phyloP scores from a whole-genome alignment of 2,329 filamentous ascomycete genomes.

The Colletotrichum limetticola region DNA sequence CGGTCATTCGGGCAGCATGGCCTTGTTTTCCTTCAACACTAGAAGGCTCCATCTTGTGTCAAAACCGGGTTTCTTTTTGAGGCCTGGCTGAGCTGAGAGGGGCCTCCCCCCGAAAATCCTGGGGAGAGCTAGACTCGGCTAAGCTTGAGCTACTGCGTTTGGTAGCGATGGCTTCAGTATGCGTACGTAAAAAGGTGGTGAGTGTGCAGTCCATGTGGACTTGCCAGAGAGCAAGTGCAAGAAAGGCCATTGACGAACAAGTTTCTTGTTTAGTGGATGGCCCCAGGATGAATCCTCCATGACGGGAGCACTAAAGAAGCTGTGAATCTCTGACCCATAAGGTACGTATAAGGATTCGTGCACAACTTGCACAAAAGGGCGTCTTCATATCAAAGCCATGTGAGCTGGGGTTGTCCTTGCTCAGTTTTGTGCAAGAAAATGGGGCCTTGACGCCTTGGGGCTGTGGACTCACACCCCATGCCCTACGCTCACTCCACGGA shows the following conservation, averaged over 20 bases:
- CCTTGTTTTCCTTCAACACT: neutral
- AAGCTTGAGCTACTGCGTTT: neutral
- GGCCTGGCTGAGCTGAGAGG: neutral
- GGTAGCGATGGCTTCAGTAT: neutral
- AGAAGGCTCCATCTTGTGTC: neutral
- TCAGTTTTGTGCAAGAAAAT: neutral
- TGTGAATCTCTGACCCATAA: neutral
- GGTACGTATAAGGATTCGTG: neutral
- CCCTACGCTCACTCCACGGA: conserved; percentile 17
- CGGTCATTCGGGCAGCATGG: neutral
- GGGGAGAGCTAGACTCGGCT: conserved; percentile 1
- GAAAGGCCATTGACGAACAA: conserved; percentile 6
- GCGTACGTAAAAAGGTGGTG: neutral
- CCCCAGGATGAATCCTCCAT: conserved; percentile 20
- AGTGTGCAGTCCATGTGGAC: conserved; percentile 8
- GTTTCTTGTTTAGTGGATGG: conserved; percentile 32
- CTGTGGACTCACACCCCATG: neutral
- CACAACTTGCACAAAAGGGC: conserved; percentile 14
- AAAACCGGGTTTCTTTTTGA: neutral
- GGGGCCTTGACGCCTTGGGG: neutral
- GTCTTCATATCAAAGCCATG: neutral
- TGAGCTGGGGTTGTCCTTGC: neutral
- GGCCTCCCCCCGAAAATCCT: neutral
- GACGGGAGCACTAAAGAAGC: neutral
- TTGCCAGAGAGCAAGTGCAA: neutral